These are phyloP conservation scores for Cyclotella atomus DNA, from an alignment of 108 stramenopile species.

Conservation along the genomic window DNA sequence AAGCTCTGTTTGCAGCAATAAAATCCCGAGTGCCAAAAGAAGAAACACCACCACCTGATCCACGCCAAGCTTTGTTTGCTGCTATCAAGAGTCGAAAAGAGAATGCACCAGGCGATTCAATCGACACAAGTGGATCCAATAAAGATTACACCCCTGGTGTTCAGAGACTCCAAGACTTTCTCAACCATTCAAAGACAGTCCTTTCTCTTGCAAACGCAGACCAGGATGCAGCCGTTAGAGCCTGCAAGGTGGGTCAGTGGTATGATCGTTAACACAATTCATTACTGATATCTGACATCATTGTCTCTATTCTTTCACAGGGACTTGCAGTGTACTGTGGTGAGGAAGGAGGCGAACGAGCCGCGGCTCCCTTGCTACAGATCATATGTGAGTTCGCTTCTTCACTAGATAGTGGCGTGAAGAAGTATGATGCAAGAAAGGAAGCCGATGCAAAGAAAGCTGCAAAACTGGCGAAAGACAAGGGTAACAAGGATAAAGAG, in stretches of 20 bases:
- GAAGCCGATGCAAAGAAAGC: conserved; percentile 54
- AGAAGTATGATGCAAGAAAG: conserved; percentile 67
- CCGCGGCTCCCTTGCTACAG: conserved; percentile 59
- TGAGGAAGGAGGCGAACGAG: conserved; percentile 75
- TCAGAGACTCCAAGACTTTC: conserved; percentile 62
- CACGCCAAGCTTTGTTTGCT: conserved; percentile 50
- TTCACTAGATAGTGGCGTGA: conserved; percentile 64
- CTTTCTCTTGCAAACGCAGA: conserved; percentile 52
- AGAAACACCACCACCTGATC: conserved; percentile 16
- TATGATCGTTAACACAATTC: not conserved
- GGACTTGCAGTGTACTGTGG: conserved; percentile 78
- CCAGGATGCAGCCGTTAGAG: conserved; percentile 58
- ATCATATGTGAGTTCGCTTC: conserved; percentile 72
- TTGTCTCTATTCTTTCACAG: conserved; percentile 6
- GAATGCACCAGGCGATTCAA: conserved; percentile 13
- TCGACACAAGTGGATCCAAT: not conserved
- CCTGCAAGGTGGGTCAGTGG: conserved; percentile 52
- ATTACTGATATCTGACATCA: not conserved
- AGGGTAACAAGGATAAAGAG: conserved; percentile 32
- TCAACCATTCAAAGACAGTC: conserved; percentile 51
- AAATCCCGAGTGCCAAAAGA: conserved; percentile 22
- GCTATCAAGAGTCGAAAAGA: conserved; percentile 41
- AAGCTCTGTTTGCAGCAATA: conserved; percentile 58
- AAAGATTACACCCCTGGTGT: conserved; percentile 56
- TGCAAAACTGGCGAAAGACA: conserved; percentile 43